Conservation (phyloP, 305 asterid species). For the Fraxinus dipetala region DNA sequence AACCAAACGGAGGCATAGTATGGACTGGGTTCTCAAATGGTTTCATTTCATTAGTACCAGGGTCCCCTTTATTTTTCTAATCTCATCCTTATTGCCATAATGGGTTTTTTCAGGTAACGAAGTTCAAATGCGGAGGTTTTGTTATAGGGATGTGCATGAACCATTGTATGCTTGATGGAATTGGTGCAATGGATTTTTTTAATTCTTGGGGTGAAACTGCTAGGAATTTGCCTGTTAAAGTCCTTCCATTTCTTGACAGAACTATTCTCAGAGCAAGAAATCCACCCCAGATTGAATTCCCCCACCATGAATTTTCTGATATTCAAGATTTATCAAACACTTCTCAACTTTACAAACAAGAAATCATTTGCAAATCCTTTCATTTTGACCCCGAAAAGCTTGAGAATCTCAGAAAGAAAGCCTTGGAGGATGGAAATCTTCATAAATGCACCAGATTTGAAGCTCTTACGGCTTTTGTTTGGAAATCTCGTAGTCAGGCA, state of each 20-base stretch:
- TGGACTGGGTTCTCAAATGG: neutral
- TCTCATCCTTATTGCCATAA: neutral
- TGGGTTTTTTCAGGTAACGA: conserved; percentile 52
- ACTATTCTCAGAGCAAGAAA: conserved; percentile 56
- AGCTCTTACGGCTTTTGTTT: conserved; percentile 73
- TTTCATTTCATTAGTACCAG: neutral
- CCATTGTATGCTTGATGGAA: conserved; percentile 86
- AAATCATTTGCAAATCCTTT: conserved; percentile 63
- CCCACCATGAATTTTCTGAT: conserved; percentile 70
- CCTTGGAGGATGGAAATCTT: conserved; percentile 44
- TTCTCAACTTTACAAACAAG: conserved; percentile 50
- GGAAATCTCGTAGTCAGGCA: conserved; percentile 69
- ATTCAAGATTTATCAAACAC: conserved; percentile 64
- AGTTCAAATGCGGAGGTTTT: conserved; percentile 91
- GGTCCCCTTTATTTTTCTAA: neutral
- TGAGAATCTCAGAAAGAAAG: conserved; percentile 41
- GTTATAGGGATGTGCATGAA: conserved; percentile 82
- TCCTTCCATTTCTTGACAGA: conserved; percentile 77
- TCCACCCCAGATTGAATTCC: conserved; percentile 61
- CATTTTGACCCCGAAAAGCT: conserved; percentile 69
- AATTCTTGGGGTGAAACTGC: conserved; percentile 84
- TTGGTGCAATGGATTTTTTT: conserved; percentile 83
- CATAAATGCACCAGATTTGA: conserved; percentile 72
- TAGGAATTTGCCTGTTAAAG: conserved; percentile 49
- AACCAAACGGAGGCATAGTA: too few relatives aligned